phyloP scores from a whole-genome alignment of 1,139 yeast genomes.

The Zhuliangozyma parablackwelliae region DNA sequence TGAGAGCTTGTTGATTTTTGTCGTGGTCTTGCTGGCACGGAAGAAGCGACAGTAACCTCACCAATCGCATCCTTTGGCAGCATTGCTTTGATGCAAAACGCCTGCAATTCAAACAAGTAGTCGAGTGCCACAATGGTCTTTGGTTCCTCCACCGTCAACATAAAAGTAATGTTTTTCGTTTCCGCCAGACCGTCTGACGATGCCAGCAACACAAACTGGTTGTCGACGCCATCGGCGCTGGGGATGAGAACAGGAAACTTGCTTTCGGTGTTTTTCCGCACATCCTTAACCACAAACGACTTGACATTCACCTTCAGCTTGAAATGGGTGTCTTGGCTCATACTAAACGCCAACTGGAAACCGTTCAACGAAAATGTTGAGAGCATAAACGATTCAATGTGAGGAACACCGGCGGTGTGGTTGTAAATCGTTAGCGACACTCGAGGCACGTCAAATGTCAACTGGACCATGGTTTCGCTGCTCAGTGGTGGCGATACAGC shows the following conservation, averaged over 20 bases:
- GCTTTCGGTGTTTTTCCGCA: slow-evolving; percentile 57
- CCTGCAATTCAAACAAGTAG: slow-evolving; percentile 72
- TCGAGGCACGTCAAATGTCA: slow-evolving; percentile 57
- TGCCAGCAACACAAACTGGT: slow-evolving; percentile 66
- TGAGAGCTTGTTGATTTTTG: background rate
- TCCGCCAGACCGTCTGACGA: slow-evolving; percentile 39
- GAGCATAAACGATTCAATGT: slow-evolving; percentile 37
- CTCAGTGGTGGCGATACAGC: background rate
- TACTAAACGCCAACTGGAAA: slow-evolving; percentile 45
- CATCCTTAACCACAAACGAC: slow-evolving; percentile 76
- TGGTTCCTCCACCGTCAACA: slow-evolving; percentile 77
- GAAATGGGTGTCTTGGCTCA: slow-evolving; percentile 54
- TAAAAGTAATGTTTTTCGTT: slow-evolving; percentile 42
- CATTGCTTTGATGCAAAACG: slow-evolving; percentile 27
- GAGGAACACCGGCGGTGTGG: slow-evolving; percentile 40
- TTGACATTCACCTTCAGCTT: slow-evolving; percentile 60
- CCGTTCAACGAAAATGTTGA: slow-evolving; percentile 64
- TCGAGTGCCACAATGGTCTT: slow-evolving; percentile 79
- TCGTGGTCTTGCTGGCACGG: no score
- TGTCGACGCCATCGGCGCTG: slow-evolving; percentile 51
- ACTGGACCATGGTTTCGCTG: slow-evolving; percentile 29
- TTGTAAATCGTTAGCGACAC: slow-evolving; percentile 64
- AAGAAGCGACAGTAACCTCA: no score
- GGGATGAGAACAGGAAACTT: slow-evolving; percentile 82
- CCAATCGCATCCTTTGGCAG: no score